A percentile compares a stretch with the other conserved stretches of the same genome.
phyloP scores from a whole-genome alignment of 768 basidiomycete genomes.

The Hypholoma fasciculare region DNA sequence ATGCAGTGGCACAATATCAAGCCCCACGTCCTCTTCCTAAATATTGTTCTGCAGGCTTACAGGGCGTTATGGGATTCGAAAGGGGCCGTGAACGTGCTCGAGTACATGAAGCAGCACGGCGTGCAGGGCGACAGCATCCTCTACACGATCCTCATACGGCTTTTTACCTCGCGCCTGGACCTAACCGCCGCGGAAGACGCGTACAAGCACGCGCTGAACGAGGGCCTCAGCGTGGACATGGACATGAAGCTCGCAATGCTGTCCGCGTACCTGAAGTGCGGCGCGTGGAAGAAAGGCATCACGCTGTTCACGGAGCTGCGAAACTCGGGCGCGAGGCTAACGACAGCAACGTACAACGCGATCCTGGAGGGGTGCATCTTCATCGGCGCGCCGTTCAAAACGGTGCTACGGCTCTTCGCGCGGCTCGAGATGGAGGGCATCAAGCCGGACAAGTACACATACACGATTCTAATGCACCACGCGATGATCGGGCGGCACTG shows the following conservation, averaged over 20 bases:
- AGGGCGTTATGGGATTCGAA: slow-evolving; percentile 55
- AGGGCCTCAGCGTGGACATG: slow-evolving; percentile 63
- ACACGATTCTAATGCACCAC: slow-evolving; percentile 74
- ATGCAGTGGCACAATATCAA: slow-evolving; percentile 38
- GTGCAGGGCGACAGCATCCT: slow-evolving; percentile 47
- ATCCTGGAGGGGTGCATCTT: slow-evolving; percentile 84
- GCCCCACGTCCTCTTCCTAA: slow-evolving; percentile 60
- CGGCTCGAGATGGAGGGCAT: slow-evolving; percentile 48
- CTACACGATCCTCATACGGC: slow-evolving; percentile 69
- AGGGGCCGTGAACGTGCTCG: slow-evolving; percentile 47
- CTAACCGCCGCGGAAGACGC: slow-evolving; percentile 63
- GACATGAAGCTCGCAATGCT: slow-evolving; percentile 71
- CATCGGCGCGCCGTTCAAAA: slow-evolving; percentile 72
- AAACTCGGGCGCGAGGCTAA: background rate
- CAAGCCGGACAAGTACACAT: slow-evolving; percentile 63
- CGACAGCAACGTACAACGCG: slow-evolving; percentile 64
- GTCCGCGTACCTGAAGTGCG: slow-evolving; percentile 81
- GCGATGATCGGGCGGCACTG: slow-evolving; percentile 75
- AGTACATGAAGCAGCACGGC: slow-evolving; percentile 59
- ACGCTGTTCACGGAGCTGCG: slow-evolving; percentile 43
- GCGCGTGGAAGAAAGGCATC: slow-evolving; percentile 77
- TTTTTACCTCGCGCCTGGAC: slow-evolving; percentile 64
- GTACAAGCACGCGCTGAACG: slow-evolving; percentile 61
- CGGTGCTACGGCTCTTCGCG: slow-evolving; percentile 63
- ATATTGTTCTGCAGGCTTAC: slow-evolving; percentile 59